A percentile compares a stretch with the other conserved stretches of the same genome.
Conservation (phyloP, 1,139 yeast species). For the Protomyces inouyei region DNA sequence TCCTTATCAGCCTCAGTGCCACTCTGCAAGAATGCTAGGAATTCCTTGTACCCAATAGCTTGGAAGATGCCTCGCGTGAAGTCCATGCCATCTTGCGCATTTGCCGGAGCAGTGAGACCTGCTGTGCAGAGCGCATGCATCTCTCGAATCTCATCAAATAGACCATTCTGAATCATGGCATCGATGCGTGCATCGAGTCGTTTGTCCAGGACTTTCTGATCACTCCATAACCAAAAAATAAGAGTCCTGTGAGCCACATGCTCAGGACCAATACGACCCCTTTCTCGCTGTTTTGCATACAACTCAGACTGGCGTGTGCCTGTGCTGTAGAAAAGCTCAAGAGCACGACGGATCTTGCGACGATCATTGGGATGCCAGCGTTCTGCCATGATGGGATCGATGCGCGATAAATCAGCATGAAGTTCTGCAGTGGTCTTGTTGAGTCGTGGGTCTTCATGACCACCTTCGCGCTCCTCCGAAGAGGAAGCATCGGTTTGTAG, state of each 20-base stretch:
- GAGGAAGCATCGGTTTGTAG: slow-evolving; percentile 28
- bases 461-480: slow-evolving; percentile 10
- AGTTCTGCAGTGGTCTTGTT: slow-evolving; percentile 47
- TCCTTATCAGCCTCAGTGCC: slow-evolving; percentile 32
- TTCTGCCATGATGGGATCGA: slow-evolving; percentile 68
- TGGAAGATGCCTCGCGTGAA: slow-evolving; percentile 83
- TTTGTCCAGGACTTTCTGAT: slow-evolving; percentile 52
- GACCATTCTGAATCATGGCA: slow-evolving; percentile 70
- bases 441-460: slow-evolving; percentile 1
- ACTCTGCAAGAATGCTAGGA: slow-evolving; percentile 65
- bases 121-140: slow-evolving; percentile 41
- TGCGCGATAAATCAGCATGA: slow-evolving; percentile 46
- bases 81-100: slow-evolving; percentile 42
- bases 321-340: slow-evolving; percentile 70
- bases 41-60: slow-evolving; percentile 92
- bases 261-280: slow-evolving; percentile 7
- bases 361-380: slow-evolving; percentile 91
- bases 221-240: slow-evolving; percentile 78
- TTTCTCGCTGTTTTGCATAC: slow-evolving; percentile 54
- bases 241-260: slow-evolving; percentile 54
- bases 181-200: slow-evolving; percentile 79
- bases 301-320: slow-evolving; percentile 66
- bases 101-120: slow-evolving; percentile 28
- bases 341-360: slow-evolving; percentile 69
- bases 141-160: slow-evolving; percentile 57